Evolutionary conservation across 108 stramenopile species (phyloP), one percentile per base, ranked within the genome.

Genomic region (Cyclotella choctawhatcheeana): DNA sequence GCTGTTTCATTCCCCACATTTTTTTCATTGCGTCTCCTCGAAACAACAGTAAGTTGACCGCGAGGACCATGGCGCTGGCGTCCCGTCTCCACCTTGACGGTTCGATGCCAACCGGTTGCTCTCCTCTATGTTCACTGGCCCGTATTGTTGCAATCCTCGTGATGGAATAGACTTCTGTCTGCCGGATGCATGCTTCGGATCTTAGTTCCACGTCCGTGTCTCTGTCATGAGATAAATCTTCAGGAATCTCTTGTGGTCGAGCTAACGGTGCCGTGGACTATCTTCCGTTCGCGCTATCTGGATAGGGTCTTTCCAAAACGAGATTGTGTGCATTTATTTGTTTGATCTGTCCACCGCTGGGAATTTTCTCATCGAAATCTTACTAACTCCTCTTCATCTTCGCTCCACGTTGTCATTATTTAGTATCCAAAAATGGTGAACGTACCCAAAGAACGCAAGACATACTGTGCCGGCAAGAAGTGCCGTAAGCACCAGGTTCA

Each of bases 401-500:
- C 26, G 17, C 63, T 10, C 47, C 8, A 24, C n/a, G 17, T 10
- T 7, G 26, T 14, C 16, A 27, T 52, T 44, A 51, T 27, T 40
- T 37, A 60, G 18, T 3, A 60, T 27, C 29, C n/a, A 37, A 91
- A 52, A 58, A 96, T 96, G 99, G 99, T 99, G 73, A 97, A 97
- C 84, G 92, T 99, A 52, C 99, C 99, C 64, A 99, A 99, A 79
- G 98, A 98, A 85, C 93, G 98, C 74, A 93, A 88, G 71, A 99
- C 99, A 26, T 99, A 85, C 88, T 99, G 99, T 82, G 97, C 97
- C 74, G 90, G 89, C 64, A 86, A 85, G 78, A 97, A 96, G 79
- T 99, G 99, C 97, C 81, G 86, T 54, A 98, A 97, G 91, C 99
- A 99, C 88, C 85, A 88, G 29, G 65, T 91, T n/a, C 97, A 98